phyloP scores from a whole-genome alignment of 306 rosid genomes.

The Sophora flavescens region DNA sequence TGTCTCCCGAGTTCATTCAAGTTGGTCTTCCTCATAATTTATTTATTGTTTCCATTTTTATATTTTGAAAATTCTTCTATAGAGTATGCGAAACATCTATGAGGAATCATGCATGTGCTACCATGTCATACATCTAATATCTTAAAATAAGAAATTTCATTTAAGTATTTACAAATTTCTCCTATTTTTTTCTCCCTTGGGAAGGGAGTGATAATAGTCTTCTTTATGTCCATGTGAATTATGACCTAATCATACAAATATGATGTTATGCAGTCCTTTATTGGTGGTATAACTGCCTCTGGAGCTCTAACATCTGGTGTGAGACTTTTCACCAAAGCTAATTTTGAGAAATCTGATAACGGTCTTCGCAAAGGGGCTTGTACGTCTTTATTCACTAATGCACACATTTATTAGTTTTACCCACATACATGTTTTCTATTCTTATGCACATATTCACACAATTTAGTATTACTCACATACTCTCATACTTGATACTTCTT shows the following conservation, averaged over 20 bases:
- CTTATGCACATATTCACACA: too few relatives aligned
- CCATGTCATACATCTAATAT: too few relatives aligned
- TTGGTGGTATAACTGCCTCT: conserved; percentile 62
- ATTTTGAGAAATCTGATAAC: conserved; percentile 47
- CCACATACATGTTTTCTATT: not conserved
- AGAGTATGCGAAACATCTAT: not conserved
- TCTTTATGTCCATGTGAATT: too few relatives aligned
- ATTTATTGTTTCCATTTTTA: too few relatives aligned
- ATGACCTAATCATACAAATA: not conserved
- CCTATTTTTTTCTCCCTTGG: too few relatives aligned
- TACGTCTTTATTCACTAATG: conserved; percentile 36
- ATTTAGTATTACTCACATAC: too few relatives aligned
- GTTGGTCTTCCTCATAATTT: conserved; percentile 42
- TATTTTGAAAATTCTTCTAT: too few relatives aligned
- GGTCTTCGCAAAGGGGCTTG: conserved; percentile 71
- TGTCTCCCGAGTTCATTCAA: conserved; percentile 86
- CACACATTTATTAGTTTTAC: not conserved
- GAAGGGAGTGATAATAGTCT: not conserved
- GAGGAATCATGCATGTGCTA: too few relatives aligned
- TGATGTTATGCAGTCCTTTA: conserved; percentile 53
- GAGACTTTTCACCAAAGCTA: conserved; percentile 60
- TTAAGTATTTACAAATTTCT: too few relatives aligned
- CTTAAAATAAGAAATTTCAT: too few relatives aligned
- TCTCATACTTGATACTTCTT: too few relatives aligned
- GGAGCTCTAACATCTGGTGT: conserved; percentile 66